These are phyloP conservation scores for Schizopora paradoxa DNA, from an alignment of 1,284 basidiomycete species.

Conservation along the genomic window DNA sequence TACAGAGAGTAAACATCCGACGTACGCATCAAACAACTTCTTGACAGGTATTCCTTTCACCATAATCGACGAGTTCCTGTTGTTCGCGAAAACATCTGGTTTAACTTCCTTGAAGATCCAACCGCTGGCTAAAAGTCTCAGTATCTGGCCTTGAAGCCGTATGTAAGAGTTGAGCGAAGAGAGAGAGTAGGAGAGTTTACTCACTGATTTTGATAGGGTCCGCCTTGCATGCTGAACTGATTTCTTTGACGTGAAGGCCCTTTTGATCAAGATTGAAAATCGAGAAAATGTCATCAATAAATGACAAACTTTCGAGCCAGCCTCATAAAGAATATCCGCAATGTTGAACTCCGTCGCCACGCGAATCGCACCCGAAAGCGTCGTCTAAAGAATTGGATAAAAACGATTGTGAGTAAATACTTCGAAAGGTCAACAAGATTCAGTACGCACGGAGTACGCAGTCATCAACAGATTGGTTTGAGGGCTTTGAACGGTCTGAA, in stretches of 20 bases:
- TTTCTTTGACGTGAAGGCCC: constrained; percentile 21
- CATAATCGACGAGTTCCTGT: constrained; percentile 20
- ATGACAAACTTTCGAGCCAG: constrained; percentile 13
- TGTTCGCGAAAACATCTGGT: constrained; percentile 21
- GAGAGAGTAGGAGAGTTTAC: constrained; percentile 1
- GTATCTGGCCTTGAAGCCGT: constrained; percentile 16
- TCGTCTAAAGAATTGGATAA: too few species aligned
- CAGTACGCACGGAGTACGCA: constrained; percentile 10
- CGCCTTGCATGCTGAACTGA: constrained; percentile 15
- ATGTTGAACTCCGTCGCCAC: constrained; percentile 8
- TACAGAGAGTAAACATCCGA: too few species aligned
- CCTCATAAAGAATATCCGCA: constrained; percentile 12
- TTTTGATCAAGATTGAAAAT: too few species aligned
- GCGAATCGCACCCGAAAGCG: constrained; percentile 7
- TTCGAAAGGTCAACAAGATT: neutral
- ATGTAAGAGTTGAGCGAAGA: too few species aligned
- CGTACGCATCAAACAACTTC: too few species aligned
- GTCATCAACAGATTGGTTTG: constrained; percentile 4
- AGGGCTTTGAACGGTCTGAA: constrained; percentile 7
- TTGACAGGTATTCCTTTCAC: constrained; percentile 15
- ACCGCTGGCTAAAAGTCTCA: constrained; percentile 21
- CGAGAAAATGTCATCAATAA: too few species aligned
- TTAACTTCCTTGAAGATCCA: constrained; percentile 21
- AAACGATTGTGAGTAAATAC: too few species aligned
- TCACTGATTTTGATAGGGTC: constrained; percentile 21